Evolutionary conservation across 208 protist genomes (phyloP), one percentile per base, ranked within the genome.

Genomic region (Acanthamoeba healyi): DNA sequence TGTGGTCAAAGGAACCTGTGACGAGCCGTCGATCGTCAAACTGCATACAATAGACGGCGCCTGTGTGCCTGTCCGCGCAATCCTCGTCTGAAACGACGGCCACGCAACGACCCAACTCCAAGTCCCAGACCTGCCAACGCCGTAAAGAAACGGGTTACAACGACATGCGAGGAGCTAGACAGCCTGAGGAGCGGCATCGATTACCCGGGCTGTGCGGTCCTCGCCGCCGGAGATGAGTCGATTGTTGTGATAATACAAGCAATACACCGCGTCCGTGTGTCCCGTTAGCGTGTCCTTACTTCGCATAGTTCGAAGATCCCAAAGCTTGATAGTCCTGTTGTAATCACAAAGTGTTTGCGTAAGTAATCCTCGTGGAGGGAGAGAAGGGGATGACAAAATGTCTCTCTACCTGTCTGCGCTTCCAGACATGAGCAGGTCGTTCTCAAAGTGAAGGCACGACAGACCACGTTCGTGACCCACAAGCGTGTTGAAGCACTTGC

Each of bases 181-280:
- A n/a, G n/a, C n/a, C n/a, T n/a, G n/a, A n/a, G n/a, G n/a, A 32
- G 10, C 17, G 54, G 29, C n/a, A 14, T 36, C 26, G 56, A 22
- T 49, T 49, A 90, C 84, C 84, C 84, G 15, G 3, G 56, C 84
- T 9, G 84, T 90, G 10, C 26, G 67, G 84, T 90, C 84, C 34
- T 90, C 84, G 24, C 84, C 56, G 7, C 84, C 84, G 46, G 56
- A 72, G 51, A 90, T 72, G 24, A 90, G 84, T 32, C 58, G 49
- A 24, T 70, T 63, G 56, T 90, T 90, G 58, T 90, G 58, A n/a
- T 90, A 90, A 36, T 90, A 90, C 56, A 90, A 32, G 46, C 84
- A 90, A 46, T 90, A 90, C 19, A 90, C 84, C 0, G 84, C 84
- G 19, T 90, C 84, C 6, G 29, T 70, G 84, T 90, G 84, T 44